Evolutionary conservation across 352 stramenopile species (phyloP).

Genomic region (Phytopythium montanum): DNA sequence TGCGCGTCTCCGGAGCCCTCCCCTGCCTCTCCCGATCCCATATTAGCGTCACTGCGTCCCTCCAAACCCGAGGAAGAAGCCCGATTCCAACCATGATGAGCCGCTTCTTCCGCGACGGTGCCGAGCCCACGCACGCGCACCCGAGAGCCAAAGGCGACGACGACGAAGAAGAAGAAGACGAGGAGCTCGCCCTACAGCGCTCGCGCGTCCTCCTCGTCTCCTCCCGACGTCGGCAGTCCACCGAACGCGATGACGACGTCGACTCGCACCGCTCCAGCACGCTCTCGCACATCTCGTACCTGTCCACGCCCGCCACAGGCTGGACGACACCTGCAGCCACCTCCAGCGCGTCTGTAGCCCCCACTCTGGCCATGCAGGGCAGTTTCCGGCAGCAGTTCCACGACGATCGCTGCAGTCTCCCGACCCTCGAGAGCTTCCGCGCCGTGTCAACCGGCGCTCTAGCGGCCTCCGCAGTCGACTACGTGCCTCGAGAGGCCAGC

Average conservation of each 20-base stretch:
- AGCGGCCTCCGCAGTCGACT: constrained; percentile 4
- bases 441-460: constrained; percentile 6
- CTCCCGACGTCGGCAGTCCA: constrained; percentile 32
- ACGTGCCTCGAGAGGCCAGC: constrained; percentile 3
- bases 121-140: neutral
- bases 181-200: constrained; percentile 17
- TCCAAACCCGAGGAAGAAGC: neutral
- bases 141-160: constrained; percentile 3
- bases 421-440: constrained; percentile 40
- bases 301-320: constrained; percentile 17
- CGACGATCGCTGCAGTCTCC: constrained; percentile 50
- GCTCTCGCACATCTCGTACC: constrained; percentile 38
- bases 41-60: neutral
- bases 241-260: constrained; percentile 17
- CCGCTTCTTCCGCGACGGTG: neutral
- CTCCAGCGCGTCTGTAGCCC: too few species aligned
- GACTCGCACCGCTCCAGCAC: constrained; percentile 31
- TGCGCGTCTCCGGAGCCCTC: neutral
- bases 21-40: neutral
- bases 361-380: constrained; percentile 28
- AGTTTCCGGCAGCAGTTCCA: constrained; percentile 48
- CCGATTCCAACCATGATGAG: neutral
- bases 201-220: constrained; percentile 50
- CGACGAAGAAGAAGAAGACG: constrained; percentile 9
- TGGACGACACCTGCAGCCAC: too few species aligned